Evolutionary conservation across 345 rosid genomes (phyloP), one percentile per base, ranked within the genome.

Genomic region (Linum trigynum): DNA sequence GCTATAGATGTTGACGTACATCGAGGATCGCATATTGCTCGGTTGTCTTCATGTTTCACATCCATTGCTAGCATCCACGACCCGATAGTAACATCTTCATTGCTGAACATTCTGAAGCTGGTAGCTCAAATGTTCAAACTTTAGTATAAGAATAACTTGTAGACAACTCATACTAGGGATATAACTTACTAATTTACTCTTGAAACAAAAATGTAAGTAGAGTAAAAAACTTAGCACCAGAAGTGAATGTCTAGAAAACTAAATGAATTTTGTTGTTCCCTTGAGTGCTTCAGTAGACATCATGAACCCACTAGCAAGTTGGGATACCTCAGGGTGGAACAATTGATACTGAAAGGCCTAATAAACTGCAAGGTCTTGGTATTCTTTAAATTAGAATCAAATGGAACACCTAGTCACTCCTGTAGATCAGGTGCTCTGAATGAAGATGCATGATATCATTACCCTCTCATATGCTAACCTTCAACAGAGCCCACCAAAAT

Each of bases 1-100:
- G 95, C 95, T 65, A 88, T 69, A 41, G 95, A 87, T 50, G 88
- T 79, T 23, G 92, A 79, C 38, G 90, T 80, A 70, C 95, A 90
- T 65, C 70, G 80, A 57, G 95, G 89, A 76, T 90, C 86, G 55
- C 97, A 90, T 65, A 87, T 71, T 65, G 87, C 90, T 58, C 84
- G 79, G 71, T 84, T 86, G 69, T 87, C 90, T 69, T 87, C 97
- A 32, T 90, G 92, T 57, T 79, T 77, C 53, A 82, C 91, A 63
- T 90, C 82, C 95, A 90, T 90, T 5, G 87, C 84, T 16, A 90
- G 89, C 97, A 87, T 90, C 97, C 97, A 87, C 38, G 95, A 86
- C 11, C 97, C 97, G 5, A 87, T 86, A n/a, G 82, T 84, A 70
- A 87, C 97, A 79, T 90, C 96, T 81, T 89, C 91, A 69, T 89